Evolutionary conservation across 23 red algal genomes (phyloP), one percentile per base, ranked within the genome.

Genomic region (Gracilaria vermiculophylla): DNA sequence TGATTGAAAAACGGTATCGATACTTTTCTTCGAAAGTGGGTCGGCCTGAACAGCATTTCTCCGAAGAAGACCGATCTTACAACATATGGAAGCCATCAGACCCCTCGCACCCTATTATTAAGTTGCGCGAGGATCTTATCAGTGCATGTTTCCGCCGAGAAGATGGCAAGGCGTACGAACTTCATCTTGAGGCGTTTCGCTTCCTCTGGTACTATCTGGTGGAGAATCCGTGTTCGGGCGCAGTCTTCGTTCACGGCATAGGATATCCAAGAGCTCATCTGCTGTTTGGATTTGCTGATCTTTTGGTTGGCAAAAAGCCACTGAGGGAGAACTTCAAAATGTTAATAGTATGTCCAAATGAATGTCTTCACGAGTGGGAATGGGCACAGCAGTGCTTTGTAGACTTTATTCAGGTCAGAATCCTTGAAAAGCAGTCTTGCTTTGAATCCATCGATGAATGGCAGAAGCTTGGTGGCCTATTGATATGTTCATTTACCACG

Each of bases 161-260:
- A 14, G 67, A 73, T 48, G 36, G n/a, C 28, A n/a, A 45, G 6
- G 42, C 57, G 53, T 52, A 42, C 17, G 39, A 42, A 36, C 9
- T 88, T 58, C 84, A 88, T 47, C 58, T 88, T 42, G 72, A 88
- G 15, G 69, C 58, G 3, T 34, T 88, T 48, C 66, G 84, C 24
- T 88, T 77, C 57, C 50, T 88, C 2, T 88, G 84, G 84, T 70
- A 58, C 29, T 77, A 76, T 76, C 15, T 88, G 5, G 49, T 88
- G 15, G 69, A 61, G n/a, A 69, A 88, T 41, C 66, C 66, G 10
- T 88, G 84, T 47, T 66, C 84, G n/a, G 84, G 84, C 24, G 69
- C 84, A 42, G 72, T 88, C 32, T 88, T 88, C 23, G 69, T 61
- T 77, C 84, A 76, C 42, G 69, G 69, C 9, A 10, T 88, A 21